These are phyloP conservation scores for Fraxinus pennsylvanica DNA, from an alignment of 257 asterid genomes.

Conservation along the genomic window DNA sequence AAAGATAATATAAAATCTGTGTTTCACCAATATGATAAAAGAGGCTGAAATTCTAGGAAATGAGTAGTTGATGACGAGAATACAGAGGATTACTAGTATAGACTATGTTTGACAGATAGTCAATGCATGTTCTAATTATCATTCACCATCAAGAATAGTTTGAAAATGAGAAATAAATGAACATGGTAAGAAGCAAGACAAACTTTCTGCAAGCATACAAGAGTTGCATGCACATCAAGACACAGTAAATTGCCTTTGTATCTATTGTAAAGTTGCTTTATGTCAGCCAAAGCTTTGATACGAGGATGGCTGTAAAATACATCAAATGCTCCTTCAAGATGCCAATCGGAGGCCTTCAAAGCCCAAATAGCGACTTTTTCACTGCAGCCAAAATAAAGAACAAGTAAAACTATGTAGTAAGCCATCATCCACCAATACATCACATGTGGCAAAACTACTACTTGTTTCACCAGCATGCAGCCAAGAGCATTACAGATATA, in stretches of 20 bases:
- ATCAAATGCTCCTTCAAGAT: constrained; percentile 96
- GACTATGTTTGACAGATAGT: neutral
- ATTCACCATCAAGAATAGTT: constrained; percentile 15
- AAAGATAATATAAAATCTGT: too few species aligned
- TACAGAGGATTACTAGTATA: neutral
- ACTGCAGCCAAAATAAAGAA: constrained; percentile 47
- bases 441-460: neutral
- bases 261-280: constrained; percentile 88
- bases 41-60: too few species aligned
- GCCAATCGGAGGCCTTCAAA: constrained; percentile 91
- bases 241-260: constrained; percentile 62
- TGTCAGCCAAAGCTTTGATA: constrained; percentile 65
- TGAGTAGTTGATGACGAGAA: too few species aligned
- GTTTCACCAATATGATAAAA: too few species aligned
- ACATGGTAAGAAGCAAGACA: neutral
- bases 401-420: constrained; percentile 20
- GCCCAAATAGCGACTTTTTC: constrained; percentile 88
- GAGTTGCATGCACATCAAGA: constrained; percentile 7
- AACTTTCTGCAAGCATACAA: neutral
- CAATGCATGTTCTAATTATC: neutral
- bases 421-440: constrained; percentile 2
- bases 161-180: constrained; percentile 17
- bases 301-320: constrained; percentile 85
- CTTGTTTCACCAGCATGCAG: neutral
- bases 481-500: neutral